Conservation (phyloP, 305 asterid species). For the Fraxinus albicans region DNA sequence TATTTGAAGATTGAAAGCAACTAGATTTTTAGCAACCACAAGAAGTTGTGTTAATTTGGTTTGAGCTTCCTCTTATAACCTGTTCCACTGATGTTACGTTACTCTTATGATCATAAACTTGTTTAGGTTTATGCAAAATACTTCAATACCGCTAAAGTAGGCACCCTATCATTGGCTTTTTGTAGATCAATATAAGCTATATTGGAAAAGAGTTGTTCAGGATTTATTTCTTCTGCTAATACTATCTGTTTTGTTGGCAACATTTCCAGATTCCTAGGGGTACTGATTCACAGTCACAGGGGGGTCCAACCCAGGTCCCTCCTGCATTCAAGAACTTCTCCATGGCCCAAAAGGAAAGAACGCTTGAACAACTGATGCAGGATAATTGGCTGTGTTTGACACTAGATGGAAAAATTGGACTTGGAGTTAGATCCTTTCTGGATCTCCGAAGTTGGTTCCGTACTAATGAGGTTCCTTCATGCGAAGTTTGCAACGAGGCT, state of each 20-base stretch:
- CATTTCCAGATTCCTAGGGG: constrained; percentile 47
- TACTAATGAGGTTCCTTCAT: constrained; percentile 68
- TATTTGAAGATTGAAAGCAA: neutral
- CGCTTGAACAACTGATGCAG: constrained; percentile 62
- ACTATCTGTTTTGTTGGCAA: constrained; percentile 19
- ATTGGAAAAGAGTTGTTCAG: neutral
- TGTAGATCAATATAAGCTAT: neutral
- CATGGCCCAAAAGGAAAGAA: constrained; percentile 75
- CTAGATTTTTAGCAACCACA: neutral
- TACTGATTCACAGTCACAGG: constrained; percentile 53
- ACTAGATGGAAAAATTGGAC: constrained; percentile 66
- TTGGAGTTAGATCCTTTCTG: constrained; percentile 84
- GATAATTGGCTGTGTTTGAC: constrained; percentile 79
- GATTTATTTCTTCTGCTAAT: constrained; percentile 16
- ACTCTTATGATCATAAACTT: neutral
- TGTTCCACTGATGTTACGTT: neutral
- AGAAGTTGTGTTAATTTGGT: neutral
- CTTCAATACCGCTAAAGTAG: neutral
- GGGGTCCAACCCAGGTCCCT: constrained; percentile 55
- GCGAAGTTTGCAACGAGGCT: constrained; percentile 92
- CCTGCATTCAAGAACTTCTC: constrained; percentile 72
- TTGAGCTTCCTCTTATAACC: neutral
- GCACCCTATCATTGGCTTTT: neutral
- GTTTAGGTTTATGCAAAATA: neutral
- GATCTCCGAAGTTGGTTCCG: constrained; percentile 94